Base-by-base conservation (phyloP, 176 grass and related monocot species). In the Carex myosuroides region DNA sequence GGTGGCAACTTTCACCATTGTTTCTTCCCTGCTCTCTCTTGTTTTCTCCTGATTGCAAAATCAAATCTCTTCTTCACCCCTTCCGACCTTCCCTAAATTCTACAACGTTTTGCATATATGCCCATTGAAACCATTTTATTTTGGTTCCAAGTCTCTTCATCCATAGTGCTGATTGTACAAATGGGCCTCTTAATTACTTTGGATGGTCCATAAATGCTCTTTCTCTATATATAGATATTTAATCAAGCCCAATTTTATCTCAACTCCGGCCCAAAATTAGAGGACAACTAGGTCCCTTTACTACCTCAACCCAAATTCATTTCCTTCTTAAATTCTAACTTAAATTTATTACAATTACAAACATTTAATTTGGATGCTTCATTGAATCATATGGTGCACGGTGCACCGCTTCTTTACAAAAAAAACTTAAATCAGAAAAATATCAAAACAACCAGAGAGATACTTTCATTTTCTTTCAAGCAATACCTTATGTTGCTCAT, bases 1-100 rank as follows among this genome's bases (percentile, higher is more conserved):
- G 75, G 92, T 91, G 70, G 91, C 95, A 86, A 98, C 90, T 72
- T 75, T 86, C 89, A 98, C 95, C 95, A 98, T 94, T 26, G 6
- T 55, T 81, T 71, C 84, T 64, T 68, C 87, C 65, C 35, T 64
- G 42, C 50, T 73, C 69, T 53, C 17, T 33, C 7, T 12, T 44
- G 17, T 32, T 16, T 22, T 70, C 59, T 70, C 85, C 65, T 13
- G 46, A 78, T 78, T 33, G 20, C 52, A 78, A 78, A 78, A 33
- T 56, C 6, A 13, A 13, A 78, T 35, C 50, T 16, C 67, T 70
- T 70, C 17, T 44, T 10, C 68, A 46, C 32, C 30, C 20, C 10
- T 74, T 53, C 46, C 20, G 0, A 13, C 12, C 30, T 37, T 17
- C 13, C 30, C 33, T 50, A 56, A 77, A 78, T 57, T 55, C 50